Evolutionary conservation across 1,139 yeast species (phyloP), one percentile per base, ranked within the genome.

Genomic region (Lodderomyces beijingensis): DNA sequence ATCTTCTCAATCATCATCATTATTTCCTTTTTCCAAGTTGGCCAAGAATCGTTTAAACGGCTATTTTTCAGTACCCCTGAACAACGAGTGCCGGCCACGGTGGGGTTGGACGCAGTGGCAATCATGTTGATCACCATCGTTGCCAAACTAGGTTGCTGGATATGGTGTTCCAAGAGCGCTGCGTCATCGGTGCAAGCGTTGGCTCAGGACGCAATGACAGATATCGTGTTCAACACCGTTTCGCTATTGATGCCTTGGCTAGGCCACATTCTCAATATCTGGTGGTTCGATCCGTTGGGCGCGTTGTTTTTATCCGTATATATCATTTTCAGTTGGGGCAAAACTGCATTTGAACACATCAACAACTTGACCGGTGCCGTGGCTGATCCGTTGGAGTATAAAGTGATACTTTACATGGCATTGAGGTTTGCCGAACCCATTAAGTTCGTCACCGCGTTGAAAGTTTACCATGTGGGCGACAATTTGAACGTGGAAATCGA

Each of bases 161-260:
- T 73, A 5, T 76, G 86, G 77, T 83, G 91, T 51, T 59, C 71
- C 19, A 59, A 65, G n/a, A 72, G 82, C 40, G 62, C 67, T 13
- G 79, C 87, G 9, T 74, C 83, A 11, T 77, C 88, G 0, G 82
- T 84, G 2, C 83, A 77, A 50, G 94, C 94, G 0, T 59, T 84
- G 35, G 87, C 91, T 2, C 91, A 82, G 51, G 94, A 84, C 57
- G 93, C 93, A 1, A 64, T 71, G 57, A 83, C 89, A 1, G 94
- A 84, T 54, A 74, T 83, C 28, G 70, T 82, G 3, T 84, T 84
- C 63, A 80, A 80, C 33, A 49, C 70, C 1, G 81, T 83, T 26
- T 82, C 91, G 2, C 65, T 84, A 27, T 45, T 82, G 14, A 80
- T 84, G 69, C 94, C 94, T 0, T 45, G 80, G 0, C 25, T 72